Conservation (phyloP, 129 eudicot genomes). For the Rutidosis leptorrhynchoides region DNA sequence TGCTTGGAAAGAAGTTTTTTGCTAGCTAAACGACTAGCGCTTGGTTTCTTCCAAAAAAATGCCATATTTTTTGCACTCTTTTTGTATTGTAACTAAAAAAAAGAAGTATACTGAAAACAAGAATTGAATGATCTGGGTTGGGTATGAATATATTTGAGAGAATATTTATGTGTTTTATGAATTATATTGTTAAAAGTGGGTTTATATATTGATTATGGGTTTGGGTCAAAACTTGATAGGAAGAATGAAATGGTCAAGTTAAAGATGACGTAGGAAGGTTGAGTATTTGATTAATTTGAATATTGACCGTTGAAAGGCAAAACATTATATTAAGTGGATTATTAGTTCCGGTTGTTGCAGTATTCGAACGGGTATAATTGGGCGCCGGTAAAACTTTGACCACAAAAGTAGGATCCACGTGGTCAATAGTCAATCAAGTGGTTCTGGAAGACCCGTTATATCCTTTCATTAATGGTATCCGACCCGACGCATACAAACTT, state of each 20-base stretch:
- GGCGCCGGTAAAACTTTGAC: conserved; percentile 32
- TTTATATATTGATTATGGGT: conserved; percentile 16
- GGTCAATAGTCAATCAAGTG: conserved; percentile 42
- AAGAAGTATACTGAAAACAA: background rate
- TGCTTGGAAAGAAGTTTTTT: conserved; percentile 27
- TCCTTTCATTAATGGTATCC: conserved; percentile 10
- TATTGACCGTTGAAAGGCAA: conserved; percentile 86
- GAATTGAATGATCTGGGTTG: conserved; percentile 26
- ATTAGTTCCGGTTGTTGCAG: conserved; percentile 22
- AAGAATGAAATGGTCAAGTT: conserved; percentile 28
- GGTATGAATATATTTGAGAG: conserved; percentile 20
- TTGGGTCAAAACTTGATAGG: conserved; percentile 40
- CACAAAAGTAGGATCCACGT: conserved; percentile 16
- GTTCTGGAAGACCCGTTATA: conserved; percentile 27
- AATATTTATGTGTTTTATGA: conserved; percentile 16
- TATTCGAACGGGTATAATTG: conserved; percentile 20
- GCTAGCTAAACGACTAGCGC: conserved; percentile 33
- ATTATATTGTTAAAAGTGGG: conserved; percentile 16
- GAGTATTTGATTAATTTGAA: conserved; percentile 63
- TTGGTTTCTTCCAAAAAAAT: conserved; percentile 59
- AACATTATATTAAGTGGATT: no score
- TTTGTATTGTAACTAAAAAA: background rate
- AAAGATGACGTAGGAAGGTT: conserved; percentile 25
- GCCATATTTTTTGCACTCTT: conserved; percentile 38
- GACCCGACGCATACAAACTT: conserved; percentile 4